Percentiles rank a stretch among this genome's conserved stretches.
These are phyloP conservation scores for Graphium sp. DNA, from an alignment of 2,329 filamentous ascomycete genomes.

Conservation along the genomic window DNA sequence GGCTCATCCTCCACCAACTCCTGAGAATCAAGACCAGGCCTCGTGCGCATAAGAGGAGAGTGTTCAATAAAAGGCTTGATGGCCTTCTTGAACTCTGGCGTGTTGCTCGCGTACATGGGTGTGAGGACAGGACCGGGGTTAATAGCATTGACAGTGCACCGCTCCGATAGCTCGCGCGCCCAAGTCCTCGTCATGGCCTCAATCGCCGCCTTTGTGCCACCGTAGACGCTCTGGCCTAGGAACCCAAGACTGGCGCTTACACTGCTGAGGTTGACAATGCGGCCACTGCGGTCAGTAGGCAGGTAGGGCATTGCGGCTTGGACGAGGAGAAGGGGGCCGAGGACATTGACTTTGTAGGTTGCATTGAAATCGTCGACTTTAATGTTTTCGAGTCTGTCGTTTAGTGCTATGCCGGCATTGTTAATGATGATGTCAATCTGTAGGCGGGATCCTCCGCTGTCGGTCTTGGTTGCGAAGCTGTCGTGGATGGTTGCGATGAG, in stretches of 20 bases:
- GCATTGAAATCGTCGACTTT: conserved; percentile 48
- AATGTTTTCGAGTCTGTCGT: conserved; percentile 48
- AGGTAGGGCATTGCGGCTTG: conserved; percentile 58
- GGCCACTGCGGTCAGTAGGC: conserved; percentile 45
- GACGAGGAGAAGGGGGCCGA: conserved; percentile 62
- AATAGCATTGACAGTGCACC: conserved; percentile 37
- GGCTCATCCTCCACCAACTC: conserved; percentile 7
- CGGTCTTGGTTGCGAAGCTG: conserved; percentile 33
- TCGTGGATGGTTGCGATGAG: conserved; percentile 42
- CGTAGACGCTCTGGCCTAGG: conserved; percentile 37
- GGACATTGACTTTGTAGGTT: conserved; percentile 67
- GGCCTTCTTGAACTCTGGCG: conserved; percentile 21
- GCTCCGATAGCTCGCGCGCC: conserved; percentile 35
- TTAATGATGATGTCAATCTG: conserved; percentile 75
- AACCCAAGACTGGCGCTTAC: conserved; percentile 36
- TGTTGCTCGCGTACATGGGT: conserved; percentile 29
- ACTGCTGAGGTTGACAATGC: conserved; percentile 37
- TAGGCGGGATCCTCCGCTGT: conserved; percentile 23
- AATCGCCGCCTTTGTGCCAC: conserved; percentile 38
- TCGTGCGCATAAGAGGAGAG: conserved; percentile 44
- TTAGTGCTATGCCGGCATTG: conserved; percentile 60
- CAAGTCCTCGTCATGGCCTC: conserved; percentile 43
- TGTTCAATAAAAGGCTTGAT: conserved; percentile 26
- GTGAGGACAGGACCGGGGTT: conserved; percentile 39
- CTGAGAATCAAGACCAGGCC: conserved; percentile 13